phyloP scores from a whole-genome alignment of 2,329 filamentous ascomycete species.

The Aspergillus tubingensis region DNA sequence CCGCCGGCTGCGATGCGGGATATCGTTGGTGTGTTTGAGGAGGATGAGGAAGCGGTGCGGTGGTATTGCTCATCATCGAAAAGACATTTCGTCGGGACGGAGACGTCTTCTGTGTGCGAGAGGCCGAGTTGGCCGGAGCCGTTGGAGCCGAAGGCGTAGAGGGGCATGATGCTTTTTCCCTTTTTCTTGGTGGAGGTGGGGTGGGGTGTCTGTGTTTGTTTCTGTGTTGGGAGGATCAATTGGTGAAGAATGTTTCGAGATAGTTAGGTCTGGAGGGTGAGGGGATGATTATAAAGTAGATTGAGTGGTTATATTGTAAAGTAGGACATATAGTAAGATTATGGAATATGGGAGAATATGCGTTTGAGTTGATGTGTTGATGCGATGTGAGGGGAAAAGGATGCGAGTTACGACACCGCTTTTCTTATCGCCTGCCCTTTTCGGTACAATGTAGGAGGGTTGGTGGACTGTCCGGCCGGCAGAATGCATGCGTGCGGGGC shows the following conservation, averaged over 20 bases:
- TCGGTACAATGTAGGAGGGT: neutral
- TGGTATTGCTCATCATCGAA: slow-evolving; percentile 49
- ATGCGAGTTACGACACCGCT: neutral
- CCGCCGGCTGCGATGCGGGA: slow-evolving; percentile 65
- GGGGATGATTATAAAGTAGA: neutral
- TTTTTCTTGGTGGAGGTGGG: no score
- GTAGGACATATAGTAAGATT: no score
- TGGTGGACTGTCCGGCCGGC: neutral
- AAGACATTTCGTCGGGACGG: slow-evolving; percentile 63
- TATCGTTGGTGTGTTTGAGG: slow-evolving; percentile 6
- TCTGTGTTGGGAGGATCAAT: neutral
- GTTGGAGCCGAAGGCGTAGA: slow-evolving; percentile 75
- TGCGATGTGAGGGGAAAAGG: neutral
- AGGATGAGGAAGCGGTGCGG: slow-evolving; percentile 17
- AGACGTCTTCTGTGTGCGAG: slow-evolving; percentile 70
- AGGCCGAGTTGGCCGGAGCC: slow-evolving; percentile 74
- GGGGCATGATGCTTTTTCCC: slow-evolving; percentile 30
- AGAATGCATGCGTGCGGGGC: neutral
- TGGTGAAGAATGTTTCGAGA: neutral
- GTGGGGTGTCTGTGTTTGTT: neutral
- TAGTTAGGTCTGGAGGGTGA: neutral
- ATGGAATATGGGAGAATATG: no score
- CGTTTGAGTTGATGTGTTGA: neutral
- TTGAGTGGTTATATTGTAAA: no score
- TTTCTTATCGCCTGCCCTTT: slow-evolving; percentile 8